Conservation (phyloP, 2,329 filamentous ascomycete genomes). For the Ophiostoma fasciatum region DNA sequence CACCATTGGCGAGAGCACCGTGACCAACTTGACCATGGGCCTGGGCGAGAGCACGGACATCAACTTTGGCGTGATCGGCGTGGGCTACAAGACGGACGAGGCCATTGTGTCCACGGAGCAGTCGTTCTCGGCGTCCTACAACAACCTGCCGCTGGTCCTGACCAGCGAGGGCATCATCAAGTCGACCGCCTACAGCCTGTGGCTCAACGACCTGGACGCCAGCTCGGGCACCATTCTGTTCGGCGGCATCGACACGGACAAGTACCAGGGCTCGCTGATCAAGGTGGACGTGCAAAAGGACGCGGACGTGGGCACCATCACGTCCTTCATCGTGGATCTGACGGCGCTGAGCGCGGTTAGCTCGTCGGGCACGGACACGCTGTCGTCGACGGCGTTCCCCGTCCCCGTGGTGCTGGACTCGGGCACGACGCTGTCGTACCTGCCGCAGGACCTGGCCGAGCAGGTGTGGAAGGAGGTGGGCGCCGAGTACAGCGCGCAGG, state of each 20-base stretch:
- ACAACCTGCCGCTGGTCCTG: slow-evolving; percentile 52
- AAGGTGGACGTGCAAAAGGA: slow-evolving; percentile 43
- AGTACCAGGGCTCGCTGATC: slow-evolving; percentile 50
- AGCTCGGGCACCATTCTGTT: slow-evolving; percentile 60
- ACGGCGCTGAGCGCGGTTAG: slow-evolving; percentile 33
- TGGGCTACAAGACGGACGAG: slow-evolving; percentile 44
- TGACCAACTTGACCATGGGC: slow-evolving; percentile 45
- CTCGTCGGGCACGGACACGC: slow-evolving; percentile 31
- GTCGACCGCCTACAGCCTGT: slow-evolving; percentile 55
- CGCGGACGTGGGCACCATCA: slow-evolving; percentile 21
- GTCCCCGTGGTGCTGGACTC: slow-evolving; percentile 57
- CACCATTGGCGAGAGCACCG: slow-evolving; percentile 32
- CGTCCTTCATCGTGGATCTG: slow-evolving; percentile 32
- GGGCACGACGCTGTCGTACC: slow-evolving; percentile 56
- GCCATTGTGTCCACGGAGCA: slow-evolving; percentile 23
- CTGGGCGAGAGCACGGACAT: slow-evolving; percentile 39
- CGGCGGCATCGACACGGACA: slow-evolving; percentile 63
- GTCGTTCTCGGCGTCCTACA: slow-evolving; percentile 22
- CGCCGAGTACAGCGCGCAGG: slow-evolving; percentile 26
- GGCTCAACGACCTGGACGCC: slow-evolving; percentile 44
- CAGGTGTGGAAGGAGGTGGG: slow-evolving; percentile 41
- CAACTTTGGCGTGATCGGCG: slow-evolving; percentile 41
- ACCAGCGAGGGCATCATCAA: slow-evolving; percentile 47
- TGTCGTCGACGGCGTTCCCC: slow-evolving; percentile 28
- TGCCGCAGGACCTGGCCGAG: slow-evolving; percentile 45